phyloP scores from a whole-genome alignment of 441 rosid species.

The Brassica balearica region DNA sequence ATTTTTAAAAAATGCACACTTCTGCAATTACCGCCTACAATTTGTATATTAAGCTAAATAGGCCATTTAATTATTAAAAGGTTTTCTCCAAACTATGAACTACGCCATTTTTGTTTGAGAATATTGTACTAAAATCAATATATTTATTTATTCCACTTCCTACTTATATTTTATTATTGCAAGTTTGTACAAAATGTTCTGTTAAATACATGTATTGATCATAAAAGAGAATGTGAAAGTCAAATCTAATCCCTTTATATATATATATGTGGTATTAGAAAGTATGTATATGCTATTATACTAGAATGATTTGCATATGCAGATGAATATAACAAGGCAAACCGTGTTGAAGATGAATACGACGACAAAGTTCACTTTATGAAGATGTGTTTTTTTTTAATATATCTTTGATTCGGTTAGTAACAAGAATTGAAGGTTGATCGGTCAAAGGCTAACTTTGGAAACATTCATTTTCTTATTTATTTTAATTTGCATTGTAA shows the following conservation, averaged over 20 bases:
- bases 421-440: neutral
- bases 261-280: no score
- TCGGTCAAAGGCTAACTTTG: no score
- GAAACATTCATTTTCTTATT: no score
- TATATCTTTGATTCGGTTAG: neutral
- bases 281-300: neutral
- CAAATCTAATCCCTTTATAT: neutral
- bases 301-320: neutral
- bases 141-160: neutral
- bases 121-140: neutral
- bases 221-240: neutral
- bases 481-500: no score
- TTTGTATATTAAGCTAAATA: no score
- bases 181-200: neutral
- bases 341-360: neutral
- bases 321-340: neutral
- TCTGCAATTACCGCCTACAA: no score
- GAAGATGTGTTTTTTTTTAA: neutral
- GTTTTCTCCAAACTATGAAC: neutral
- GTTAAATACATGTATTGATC: neutral
- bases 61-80: neutral
- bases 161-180: neutral
- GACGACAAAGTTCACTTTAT: neutral
- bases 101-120: neutral
- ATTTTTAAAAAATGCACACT: no score